A percentile compares a stretch with the other conserved stretches of the same genome.
Conservation (phyloP, 129 eudicot genomes). For the Scalesia atractyloides region DNA sequence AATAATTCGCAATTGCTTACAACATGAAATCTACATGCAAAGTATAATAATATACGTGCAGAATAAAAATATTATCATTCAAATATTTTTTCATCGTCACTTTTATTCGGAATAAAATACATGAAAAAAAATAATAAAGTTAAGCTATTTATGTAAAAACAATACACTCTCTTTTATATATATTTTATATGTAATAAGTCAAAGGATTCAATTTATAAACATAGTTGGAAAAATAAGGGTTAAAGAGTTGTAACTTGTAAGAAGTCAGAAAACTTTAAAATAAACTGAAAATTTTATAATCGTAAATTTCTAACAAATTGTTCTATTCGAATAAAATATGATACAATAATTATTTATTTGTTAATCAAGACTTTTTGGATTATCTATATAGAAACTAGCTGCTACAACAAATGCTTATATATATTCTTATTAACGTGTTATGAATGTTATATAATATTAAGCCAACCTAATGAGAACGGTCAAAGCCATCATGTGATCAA, state of each 20-base stretch:
- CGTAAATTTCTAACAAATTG: background rate
- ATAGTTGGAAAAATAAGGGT: background rate
- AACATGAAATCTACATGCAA: background rate
- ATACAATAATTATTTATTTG: too few relatives aligned
- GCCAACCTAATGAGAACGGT: conserved; percentile 26
- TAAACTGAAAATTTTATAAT: background rate
- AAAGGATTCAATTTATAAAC: background rate
- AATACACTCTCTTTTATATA: background rate
- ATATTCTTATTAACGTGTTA: background rate
- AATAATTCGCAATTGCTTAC: background rate
- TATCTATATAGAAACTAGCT: too few relatives aligned
- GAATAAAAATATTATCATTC: background rate
- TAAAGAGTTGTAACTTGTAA: background rate
- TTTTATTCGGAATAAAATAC: too few relatives aligned
- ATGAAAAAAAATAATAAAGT: background rate
- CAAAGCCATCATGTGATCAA: conserved; percentile 5
- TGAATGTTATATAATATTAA: background rate
- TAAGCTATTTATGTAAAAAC: background rate
- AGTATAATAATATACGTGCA: background rate
- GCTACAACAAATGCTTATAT: background rate
- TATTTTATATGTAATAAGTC: background rate
- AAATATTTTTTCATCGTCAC: background rate
- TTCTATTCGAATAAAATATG: too few relatives aligned
- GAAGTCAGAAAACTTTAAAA: background rate
- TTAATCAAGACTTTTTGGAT: background rate